Conservation (phyloP, 208 protist genomes). For the Trypanosoma avium region DNA sequence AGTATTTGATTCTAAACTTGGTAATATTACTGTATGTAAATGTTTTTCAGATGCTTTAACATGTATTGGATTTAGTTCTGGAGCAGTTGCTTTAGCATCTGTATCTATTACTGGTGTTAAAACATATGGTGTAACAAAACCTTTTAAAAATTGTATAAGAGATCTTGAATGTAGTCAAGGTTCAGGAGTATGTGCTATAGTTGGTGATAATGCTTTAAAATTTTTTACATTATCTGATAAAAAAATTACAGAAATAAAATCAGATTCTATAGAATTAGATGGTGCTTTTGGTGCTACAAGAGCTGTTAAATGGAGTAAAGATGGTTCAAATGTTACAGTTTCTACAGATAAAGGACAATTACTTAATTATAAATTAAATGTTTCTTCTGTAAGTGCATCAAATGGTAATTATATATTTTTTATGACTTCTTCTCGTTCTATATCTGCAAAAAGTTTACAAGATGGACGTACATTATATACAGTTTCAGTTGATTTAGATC, state of each 20-base stretch:
- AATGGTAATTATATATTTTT: slow-evolving; percentile 79
- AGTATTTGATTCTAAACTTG: slow-evolving; percentile 72
- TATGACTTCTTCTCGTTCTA: slow-evolving; percentile 80
- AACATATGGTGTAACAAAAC: slow-evolving; percentile 30
- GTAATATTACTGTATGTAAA: slow-evolving; percentile 51
- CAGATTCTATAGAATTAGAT: slow-evolving; percentile 40
- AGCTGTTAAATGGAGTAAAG: slow-evolving; percentile 72
- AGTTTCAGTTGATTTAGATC: slow-evolving; percentile 83
- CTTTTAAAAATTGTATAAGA: slow-evolving; percentile 35
- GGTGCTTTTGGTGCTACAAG: slow-evolving; percentile 37
- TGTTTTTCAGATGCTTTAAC: slow-evolving; percentile 33
- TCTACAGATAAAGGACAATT: slow-evolving; percentile 75
- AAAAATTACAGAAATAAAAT: slow-evolving; percentile 49
- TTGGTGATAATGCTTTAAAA: slow-evolving; percentile 44
- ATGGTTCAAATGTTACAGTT: slow-evolving; percentile 89
- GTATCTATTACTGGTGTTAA: slow-evolving; percentile 42
- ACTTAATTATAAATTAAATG: slow-evolving; percentile 72
- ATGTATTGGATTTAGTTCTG: slow-evolving; percentile 59
- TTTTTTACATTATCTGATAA: slow-evolving; percentile 63
- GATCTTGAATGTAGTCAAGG: slow-evolving; percentile 45
- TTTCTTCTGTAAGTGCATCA: slow-evolving; percentile 74
- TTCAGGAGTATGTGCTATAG: slow-evolving; percentile 47
- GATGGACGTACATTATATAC: slow-evolving; percentile 64
- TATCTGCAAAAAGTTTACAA: slow-evolving; percentile 85
- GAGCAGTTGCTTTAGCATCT: slow-evolving; percentile 50